Percentiles rank a stretch among this genome's conserved stretches.
Evolutionary conservation across 495 filamentous ascomycete genomes (phyloP).

Genomic region (Aspergillus sclerotiicarbonarius): DNA sequence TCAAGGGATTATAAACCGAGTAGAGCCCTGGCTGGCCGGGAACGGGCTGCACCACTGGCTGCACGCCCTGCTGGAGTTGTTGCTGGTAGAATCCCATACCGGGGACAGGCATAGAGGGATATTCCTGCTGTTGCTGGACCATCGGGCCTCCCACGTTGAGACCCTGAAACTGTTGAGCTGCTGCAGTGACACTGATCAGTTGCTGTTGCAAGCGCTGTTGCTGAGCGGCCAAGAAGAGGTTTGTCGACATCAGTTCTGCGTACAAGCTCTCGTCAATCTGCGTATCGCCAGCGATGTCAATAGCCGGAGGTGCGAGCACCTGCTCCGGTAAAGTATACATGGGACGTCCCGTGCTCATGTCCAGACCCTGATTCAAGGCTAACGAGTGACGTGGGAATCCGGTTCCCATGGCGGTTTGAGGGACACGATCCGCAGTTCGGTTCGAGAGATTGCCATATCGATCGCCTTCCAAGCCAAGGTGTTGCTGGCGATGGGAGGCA

Average conservation of each 20-base stretch:
- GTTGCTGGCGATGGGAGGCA: conserved; percentile 53
- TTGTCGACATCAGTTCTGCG: conserved; percentile 79
- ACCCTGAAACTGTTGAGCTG: conserved; percentile 73
- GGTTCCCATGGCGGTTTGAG: conserved; percentile 61
- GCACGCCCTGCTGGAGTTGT: conserved; percentile 70
- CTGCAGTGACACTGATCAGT: conserved; percentile 53
- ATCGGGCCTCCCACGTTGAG: conserved; percentile 54
- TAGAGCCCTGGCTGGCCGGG: conserved; percentile 72
- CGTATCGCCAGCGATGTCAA: conserved; percentile 64
- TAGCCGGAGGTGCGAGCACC: conserved; percentile 76
- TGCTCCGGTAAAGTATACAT: conserved; percentile 76
- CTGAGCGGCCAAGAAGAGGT: conserved; percentile 81
- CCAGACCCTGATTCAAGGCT: conserved; percentile 42
- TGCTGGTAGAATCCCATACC: conserved; percentile 60
- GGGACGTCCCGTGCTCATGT: conserved; percentile 45
- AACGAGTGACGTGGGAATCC: conserved; percentile 53
- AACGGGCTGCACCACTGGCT: conserved; percentile 66
- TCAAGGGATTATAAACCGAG: conserved; percentile 77
- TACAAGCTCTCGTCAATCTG: conserved; percentile 79
- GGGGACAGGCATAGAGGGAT: conserved; percentile 36
- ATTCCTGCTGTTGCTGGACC: conserved; percentile 42
- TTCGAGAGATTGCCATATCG: conserved; percentile 43
- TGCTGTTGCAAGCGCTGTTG: conserved; percentile 79
- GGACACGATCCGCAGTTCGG: conserved; percentile 47
- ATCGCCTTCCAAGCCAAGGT: conserved; percentile 45